Base-by-base conservation (phyloP, 768 basidiomycete species). In the Gyrodon lividus region DNA sequence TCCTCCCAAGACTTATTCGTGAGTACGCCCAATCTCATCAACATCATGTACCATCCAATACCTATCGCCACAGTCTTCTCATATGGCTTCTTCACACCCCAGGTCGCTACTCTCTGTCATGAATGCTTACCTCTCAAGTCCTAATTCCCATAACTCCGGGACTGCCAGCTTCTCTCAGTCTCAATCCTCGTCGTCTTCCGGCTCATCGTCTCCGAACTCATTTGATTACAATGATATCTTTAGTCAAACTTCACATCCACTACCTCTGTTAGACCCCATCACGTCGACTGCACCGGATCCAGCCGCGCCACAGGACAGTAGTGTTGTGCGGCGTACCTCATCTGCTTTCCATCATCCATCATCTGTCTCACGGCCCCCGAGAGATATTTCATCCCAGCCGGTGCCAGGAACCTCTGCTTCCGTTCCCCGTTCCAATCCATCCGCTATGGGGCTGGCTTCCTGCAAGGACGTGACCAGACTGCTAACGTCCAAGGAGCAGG, bases 401-500 rank as follows among this genome's bases (percentile, higher is more conserved):
- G 23, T 22, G 26, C 40, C 48, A 48, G 43, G 34, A 48, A 33
- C 46, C 28, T 23, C 54, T 48, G 20, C 39, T 33, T 47, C 41
- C 34, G 35, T 48, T 30, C 28, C 55, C 40, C 54, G 54, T 30
- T 54, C 58, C 34, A 55, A n/a, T 34, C 52, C 58, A 10, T 57
- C 55, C 26, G 46, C 54, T 16, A 69, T 65, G 63, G 68, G 67
- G 40, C 48, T 69, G 14, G 51, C 63, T 22, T 55, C 56, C 8
- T 59, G 51, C 17, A 68, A 63, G 42, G 59, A 62, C 46, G 56
- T 69, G 46, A 59, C 67, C 2, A 47, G 86, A n/a, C 76, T 84
- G 0, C 77, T 91, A 43, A 81, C 77, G 6, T 63, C 77, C 1
- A 72, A 78, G 44, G 89, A 92, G 66, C 81, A 84, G 50, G 86